Conservation (phyloP, 345 rosid species). For the Eucalyptus virginea region DNA sequence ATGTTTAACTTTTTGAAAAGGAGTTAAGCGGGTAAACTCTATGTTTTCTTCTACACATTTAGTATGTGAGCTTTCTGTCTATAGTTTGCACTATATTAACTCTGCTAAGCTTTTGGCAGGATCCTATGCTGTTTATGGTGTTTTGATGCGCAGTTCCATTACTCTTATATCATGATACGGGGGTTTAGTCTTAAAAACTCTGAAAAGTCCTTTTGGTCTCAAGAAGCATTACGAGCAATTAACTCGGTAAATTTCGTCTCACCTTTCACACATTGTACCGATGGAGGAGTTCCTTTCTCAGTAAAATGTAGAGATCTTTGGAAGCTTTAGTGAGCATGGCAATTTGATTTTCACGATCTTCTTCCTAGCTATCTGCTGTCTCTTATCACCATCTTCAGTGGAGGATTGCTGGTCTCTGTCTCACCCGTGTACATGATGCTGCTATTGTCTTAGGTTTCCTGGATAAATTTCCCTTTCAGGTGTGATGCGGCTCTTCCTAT, state of each 20-base stretch:
- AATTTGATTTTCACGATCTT: background rate
- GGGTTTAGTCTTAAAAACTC: constrained; percentile 4
- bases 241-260: background rate
- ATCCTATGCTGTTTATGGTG: constrained; percentile 16
- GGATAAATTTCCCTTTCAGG: background rate
- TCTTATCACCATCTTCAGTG: background rate
- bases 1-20: constrained; percentile 2
- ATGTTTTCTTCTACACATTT: background rate
- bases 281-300: background rate
- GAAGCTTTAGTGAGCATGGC: background rate
- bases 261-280: background rate
- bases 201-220: constrained; percentile 12
- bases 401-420: background rate
- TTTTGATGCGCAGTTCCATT: background rate
- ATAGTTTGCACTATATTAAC: constrained; percentile 14
- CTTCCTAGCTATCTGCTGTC: background rate
- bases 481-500: background rate
- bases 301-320: background rate
- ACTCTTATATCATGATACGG: constrained; percentile 22
- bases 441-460: background rate
- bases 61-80: constrained; percentile 2
- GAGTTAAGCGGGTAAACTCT: constrained; percentile 21
- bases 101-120: constrained; percentile 39
- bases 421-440: background rate
- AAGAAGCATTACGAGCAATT: constrained; percentile 5